Base-by-base conservation (phyloP, 202 grass and related monocot genomes). In the Cymbopogon flexuosus region DNA sequence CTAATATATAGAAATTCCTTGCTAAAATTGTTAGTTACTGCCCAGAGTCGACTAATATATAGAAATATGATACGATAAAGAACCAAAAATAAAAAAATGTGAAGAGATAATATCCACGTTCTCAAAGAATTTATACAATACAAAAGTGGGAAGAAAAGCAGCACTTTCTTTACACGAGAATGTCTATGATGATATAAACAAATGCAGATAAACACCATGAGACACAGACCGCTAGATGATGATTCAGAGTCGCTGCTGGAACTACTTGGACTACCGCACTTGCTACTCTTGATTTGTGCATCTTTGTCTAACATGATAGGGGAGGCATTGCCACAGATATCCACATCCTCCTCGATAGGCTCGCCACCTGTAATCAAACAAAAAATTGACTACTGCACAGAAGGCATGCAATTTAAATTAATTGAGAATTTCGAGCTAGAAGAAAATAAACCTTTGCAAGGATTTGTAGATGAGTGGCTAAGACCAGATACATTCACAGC, bases 341-440 rank as follows among this genome's bases (percentile, higher is more conserved):
- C 96, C 66, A 99, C 92, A 88, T 96, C 92, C 83, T 99, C 96
- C 29, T 99, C 96, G 54, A 89, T 31, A 52, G 77, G 96, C 40
- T 99, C 88, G 1, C 79, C 75, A 63, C 78, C 92, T 99, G 85
- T 31, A 84, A 73, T 34, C 34, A 14, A 52, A 80, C 45, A 65
- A 58, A 84, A 80, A 76, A 39, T 9, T 46, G 5, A 71, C 3
- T 31, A 58, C 35, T 56, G 62, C 43, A 40, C 5, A 7, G 1
- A 62, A 18, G 29, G 62, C 12, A 2, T 46, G 9, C 16, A 54
- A 87, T 59, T 73, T 73, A 81, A 62, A 70, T 63, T 49, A 2
- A 78, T 40, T 6, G n/a, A 59, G 14, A 86, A 63, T 12, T 41
- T 80, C 16, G 23, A 39, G 33, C 11, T 41, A 56, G 31, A 65